A percentile compares a stretch with the other conserved stretches of the same genome.
phyloP scores from a whole-genome alignment of 2,329 filamentous ascomycete genomes.

The Didymella pinodella region DNA sequence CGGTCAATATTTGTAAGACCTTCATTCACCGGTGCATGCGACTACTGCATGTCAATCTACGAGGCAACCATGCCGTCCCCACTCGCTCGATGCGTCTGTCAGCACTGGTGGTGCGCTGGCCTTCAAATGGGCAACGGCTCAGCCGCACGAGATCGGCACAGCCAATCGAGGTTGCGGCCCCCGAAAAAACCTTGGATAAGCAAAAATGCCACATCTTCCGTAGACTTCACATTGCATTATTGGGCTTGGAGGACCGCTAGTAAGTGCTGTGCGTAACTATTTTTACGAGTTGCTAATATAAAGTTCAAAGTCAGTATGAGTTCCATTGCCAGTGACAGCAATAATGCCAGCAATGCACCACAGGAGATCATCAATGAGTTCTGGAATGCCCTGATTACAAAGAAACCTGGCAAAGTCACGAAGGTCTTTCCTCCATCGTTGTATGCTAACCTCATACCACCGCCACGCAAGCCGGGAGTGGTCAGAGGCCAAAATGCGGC shows the following conservation, averaged over 20 bases:
- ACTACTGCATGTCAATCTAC: background rate
- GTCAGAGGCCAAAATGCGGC: slow-evolving; percentile 67
- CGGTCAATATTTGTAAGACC: background rate
- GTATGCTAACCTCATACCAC: slow-evolving; percentile 60
- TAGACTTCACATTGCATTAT: too few species aligned
- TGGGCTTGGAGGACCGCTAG: too few species aligned
- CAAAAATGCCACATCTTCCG: too few species aligned
- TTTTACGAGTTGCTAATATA: background rate
- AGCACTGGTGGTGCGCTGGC: background rate
- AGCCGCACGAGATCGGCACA: slow-evolving; percentile 1
- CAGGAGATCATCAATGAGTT: slow-evolving; percentile 75
- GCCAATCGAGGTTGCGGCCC: background rate
- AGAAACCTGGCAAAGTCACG: slow-evolving; percentile 74
- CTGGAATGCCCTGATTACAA: slow-evolving; percentile 72
- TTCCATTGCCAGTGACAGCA: slow-evolving; percentile 27
- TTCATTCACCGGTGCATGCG: background rate
- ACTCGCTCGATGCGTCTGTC: slow-evolving; percentile 2
- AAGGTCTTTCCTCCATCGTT: slow-evolving; percentile 73
- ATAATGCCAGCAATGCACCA: slow-evolving; percentile 48
- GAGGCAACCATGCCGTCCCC: slow-evolving; percentile 2
- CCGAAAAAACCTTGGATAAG: too few species aligned
- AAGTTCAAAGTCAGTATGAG: slow-evolving; percentile 22
- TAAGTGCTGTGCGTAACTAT: background rate
- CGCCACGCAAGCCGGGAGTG: slow-evolving; percentile 54
- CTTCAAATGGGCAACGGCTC: background rate